Evolutionary conservation across 345 rosid genomes (phyloP), one percentile per base, ranked within the genome.

Genomic region (Litchi chinensis): DNA sequence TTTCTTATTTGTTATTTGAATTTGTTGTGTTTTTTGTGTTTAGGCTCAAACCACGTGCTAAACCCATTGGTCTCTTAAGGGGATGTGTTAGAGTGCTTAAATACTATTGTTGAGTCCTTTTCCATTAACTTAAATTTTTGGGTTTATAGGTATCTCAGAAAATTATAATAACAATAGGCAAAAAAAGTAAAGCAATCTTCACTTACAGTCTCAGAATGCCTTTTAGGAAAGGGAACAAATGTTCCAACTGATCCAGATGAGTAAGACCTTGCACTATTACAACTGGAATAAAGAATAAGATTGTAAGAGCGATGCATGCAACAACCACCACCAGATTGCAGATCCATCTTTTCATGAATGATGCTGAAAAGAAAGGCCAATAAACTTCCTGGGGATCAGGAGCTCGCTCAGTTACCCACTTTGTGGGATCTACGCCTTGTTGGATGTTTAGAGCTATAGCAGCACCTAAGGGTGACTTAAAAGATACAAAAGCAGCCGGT

Each of bases 401-500:
- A 80, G 98, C 98, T 84, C 50, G 76, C 86, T 95, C 98, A 70
- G 97, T 93, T 64, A 93, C 80, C 98, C 98, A 95, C 71, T 92
- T 84, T 15, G 92, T 93, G 62, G 98, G 98, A 79, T 95, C 89
- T 74, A 87, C 69, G 67, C 97, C 93, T 79, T 92, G 98, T 82
- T 86, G 97, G 66, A 93, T 92, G 87, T 89, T 88, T 65, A 86
- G 80, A 79, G 93, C 91, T 81, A 88, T 82, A 71, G 98, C 98
- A 80, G 95, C 93, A 80, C 94, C 95, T 44, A 86, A 83, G 65
- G 92, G 91, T 28, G 98, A 87, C 80, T 83, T 95, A 82, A 95
- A 95, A 59, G 98, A 92, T 46, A 95, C 98, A 59, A 95, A 93
- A 79, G 98, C 98, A 13, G 94, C 94, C 68, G 95, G 94, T 68